These are phyloP conservation scores for Yamadazyma pseudoaaseri DNA, from an alignment of 1,139 yeast species.

Conservation along the genomic window DNA sequence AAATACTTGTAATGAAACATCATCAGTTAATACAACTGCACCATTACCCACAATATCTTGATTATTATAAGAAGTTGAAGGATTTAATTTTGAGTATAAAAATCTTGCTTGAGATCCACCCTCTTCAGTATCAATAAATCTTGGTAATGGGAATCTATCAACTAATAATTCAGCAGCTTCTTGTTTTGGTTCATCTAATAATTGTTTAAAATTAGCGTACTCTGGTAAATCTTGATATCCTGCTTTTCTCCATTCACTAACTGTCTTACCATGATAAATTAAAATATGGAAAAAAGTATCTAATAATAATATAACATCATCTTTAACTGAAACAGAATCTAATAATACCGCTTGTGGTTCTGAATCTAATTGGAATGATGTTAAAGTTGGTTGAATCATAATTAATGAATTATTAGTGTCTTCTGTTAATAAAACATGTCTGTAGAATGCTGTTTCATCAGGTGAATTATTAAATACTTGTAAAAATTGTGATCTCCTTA, in stretches of 20 bases:
- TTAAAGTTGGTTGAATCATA: constrained; percentile 95
- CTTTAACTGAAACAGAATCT: constrained; percentile 89
- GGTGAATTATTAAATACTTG: constrained; percentile 98
- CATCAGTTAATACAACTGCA: constrained; percentile 92
- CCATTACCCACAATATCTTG: constrained; percentile 54
- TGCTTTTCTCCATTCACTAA: constrained; percentile 95
- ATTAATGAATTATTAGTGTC: constrained; percentile 91
- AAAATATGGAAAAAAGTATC: constrained; percentile 97
- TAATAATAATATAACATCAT: constrained; percentile 80
- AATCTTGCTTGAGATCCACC: constrained; percentile 99
- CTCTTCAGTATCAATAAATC: constrained; percentile 81
- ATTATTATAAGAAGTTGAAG: constrained; percentile 78
- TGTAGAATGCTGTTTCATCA: constrained; percentile 96
- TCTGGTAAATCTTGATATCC: constrained; percentile 92
- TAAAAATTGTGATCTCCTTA: constrained; percentile 94
- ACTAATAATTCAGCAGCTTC: constrained; percentile 91
- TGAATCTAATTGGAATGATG: constrained; percentile 74
- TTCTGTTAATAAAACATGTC: constrained; percentile 88
- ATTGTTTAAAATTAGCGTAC: constrained; percentile 80
- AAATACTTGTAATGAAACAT: constrained; percentile 87
- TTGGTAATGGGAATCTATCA: constrained; percentile 63
- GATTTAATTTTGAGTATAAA: constrained; percentile 89
- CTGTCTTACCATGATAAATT: constrained; percentile 91
- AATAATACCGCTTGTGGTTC: constrained; percentile 93
- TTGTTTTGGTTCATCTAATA: constrained; percentile 84